These are phyloP conservation scores for Lentinula boryana DNA, from an alignment of 768 basidiomycete species.

Conservation along the genomic window DNA sequence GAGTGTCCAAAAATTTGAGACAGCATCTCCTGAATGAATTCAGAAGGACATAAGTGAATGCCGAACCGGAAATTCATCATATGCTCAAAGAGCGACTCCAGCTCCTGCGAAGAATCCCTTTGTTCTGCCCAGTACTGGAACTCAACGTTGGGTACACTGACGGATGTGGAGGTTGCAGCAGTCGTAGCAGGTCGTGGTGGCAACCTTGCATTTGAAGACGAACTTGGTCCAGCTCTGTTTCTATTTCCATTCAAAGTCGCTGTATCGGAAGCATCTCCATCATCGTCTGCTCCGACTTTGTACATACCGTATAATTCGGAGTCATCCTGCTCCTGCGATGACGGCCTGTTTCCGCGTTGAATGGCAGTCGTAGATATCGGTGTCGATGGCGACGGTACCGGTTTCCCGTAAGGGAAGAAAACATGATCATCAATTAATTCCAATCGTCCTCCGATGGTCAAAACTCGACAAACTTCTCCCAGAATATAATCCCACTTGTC, in stretches of 20 bases:
- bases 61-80: conserved; percentile 36
- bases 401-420: conserved; percentile 33
- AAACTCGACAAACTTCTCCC: conserved; percentile 37
- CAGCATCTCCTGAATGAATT: conserved; percentile 25
- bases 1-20: conserved; percentile 28
- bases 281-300: conserved; percentile 11
- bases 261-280: conserved; percentile 7
- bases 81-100: conserved; percentile 37
- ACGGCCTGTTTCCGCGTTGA: conserved; percentile 9
- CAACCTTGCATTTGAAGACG: conserved; percentile 18
- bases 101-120: conserved; percentile 19
- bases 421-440: conserved; percentile 50
- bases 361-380: conserved; percentile 6
- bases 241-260: conserved; percentile 6
- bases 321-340: conserved; percentile 5
- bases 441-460: conserved; percentile 40
- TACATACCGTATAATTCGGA: conserved; percentile 12
- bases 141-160: conserved; percentile 1
- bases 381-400: conserved; percentile 7
- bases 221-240: conserved; percentile 20
- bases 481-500: conserved; percentile 41
- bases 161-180: conserved; percentile 18
- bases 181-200: conserved; percentile 79
- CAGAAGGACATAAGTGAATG: conserved; percentile 30
- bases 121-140: conserved; percentile 21